A percentile compares a stretch with the other conserved stretches of the same genome.
Conservation (phyloP, 2,329 filamentous ascomycete species). For the Pseudocercospora fuligena region DNA sequence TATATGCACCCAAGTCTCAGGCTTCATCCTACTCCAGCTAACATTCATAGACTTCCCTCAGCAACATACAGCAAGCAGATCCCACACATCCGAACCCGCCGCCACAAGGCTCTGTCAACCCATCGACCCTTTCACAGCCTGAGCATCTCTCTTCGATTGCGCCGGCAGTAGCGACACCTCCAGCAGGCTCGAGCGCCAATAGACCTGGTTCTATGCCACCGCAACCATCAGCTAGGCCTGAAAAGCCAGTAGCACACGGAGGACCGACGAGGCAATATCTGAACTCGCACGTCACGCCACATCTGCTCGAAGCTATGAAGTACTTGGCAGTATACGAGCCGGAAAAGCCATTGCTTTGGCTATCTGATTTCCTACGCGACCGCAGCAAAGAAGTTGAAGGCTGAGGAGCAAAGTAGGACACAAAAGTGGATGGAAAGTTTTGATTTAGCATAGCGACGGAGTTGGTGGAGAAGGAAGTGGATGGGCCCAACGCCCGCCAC, state of each 20-base stretch:
- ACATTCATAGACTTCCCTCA: constrained; percentile 23
- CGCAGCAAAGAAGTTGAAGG: constrained; percentile 56
- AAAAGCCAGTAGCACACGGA: constrained; percentile 52
- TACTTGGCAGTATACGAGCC: constrained; percentile 55
- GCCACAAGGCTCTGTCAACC: constrained; percentile 27
- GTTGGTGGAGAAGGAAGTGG: background rate
- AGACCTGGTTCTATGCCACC: constrained; percentile 39
- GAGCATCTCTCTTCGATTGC: constrained; percentile 30
- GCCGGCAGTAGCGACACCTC: constrained; percentile 32
- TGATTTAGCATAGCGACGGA: constrained; percentile 9
- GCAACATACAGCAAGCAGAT: constrained; percentile 30
- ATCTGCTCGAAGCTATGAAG: constrained; percentile 59
- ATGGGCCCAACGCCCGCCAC: background rate
- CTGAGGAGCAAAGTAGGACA: constrained; percentile 16
- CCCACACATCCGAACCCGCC: constrained; percentile 35
- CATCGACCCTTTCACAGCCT: constrained; percentile 19
- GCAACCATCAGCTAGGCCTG: constrained; percentile 38
- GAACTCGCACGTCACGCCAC: constrained; percentile 56
- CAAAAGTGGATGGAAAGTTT: background rate
- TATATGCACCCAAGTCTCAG: constrained; percentile 6
- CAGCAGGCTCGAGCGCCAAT: constrained; percentile 26
- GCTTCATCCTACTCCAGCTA: background rate
- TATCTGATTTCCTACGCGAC: constrained; percentile 53
- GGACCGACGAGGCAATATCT: constrained; percentile 55
- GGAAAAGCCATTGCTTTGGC: constrained; percentile 56